phyloP scores from a whole-genome alignment of 2,329 filamentous ascomycete genomes.

The Pyrenochaeta sp. region DNA sequence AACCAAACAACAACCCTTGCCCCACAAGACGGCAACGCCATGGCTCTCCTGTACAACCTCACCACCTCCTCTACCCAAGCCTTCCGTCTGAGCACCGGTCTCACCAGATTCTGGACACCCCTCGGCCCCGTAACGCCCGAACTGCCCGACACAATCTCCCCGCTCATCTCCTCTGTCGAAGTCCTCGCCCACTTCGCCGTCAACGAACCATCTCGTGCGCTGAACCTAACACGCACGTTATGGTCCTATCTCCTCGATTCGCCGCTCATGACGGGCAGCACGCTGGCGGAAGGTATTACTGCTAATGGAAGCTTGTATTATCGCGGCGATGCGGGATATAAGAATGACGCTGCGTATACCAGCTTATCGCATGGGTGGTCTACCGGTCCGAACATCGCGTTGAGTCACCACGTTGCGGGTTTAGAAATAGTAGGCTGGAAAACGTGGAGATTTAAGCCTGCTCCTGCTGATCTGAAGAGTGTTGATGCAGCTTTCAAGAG shows the following conservation, averaged over 20 bases:
- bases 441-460: constrained; percentile 39
- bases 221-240: constrained; percentile 39
- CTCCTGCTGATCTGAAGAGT: constrained; percentile 22
- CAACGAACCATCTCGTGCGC: constrained; percentile 25
- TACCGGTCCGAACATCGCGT: constrained; percentile 31
- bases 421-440: constrained; percentile 21
- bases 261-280: constrained; percentile 47
- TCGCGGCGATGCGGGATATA: constrained; percentile 41
- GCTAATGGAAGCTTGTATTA: constrained; percentile 52
- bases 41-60: constrained; percentile 34
- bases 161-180: constrained; percentile 49
- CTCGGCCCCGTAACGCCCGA: constrained; percentile 45
- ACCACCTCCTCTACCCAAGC: constrained; percentile 17
- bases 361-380: constrained; percentile 50
- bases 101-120: constrained; percentile 36
- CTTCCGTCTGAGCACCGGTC: constrained; percentile 20
- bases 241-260: constrained; percentile 44
- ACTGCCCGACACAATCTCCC: constrained; percentile 49
- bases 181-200: constrained; percentile 45
- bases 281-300: constrained; percentile 49
- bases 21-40: constrained; percentile 36
- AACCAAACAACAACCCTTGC: constrained; percentile 27
- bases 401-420: constrained; percentile 18
- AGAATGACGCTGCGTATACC: constrained; percentile 44
- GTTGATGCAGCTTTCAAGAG: constrained; percentile 28